phyloP scores from a whole-genome alignment of 257 asterid genomes.

The Jaltomata sinuosa region DNA sequence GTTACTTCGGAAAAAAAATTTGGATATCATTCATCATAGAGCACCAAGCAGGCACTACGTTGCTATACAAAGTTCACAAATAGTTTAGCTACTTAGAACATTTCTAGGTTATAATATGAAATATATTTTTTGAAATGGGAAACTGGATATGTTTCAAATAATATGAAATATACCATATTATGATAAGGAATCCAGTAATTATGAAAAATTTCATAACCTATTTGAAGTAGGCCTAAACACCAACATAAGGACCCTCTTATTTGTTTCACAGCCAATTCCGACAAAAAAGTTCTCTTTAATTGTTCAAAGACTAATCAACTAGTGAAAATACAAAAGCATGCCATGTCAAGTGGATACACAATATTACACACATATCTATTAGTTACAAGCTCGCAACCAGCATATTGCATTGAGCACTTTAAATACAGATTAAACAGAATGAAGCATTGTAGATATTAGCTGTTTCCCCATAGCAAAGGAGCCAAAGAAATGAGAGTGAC shows the following conservation, averaged over 20 bases:
- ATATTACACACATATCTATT: not conserved
- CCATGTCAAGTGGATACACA: not conserved
- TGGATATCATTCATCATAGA: not conserved
- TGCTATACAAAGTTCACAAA: not conserved
- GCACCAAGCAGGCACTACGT: not conserved
- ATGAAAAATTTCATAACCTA: not conserved
- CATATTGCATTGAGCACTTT: not conserved
- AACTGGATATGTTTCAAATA: not conserved
- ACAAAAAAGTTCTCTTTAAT: not conserved
- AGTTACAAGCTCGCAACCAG: not conserved
- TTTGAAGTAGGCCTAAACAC: not conserved
- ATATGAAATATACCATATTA: not conserved
- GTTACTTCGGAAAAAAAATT: no score
- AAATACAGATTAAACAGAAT: not conserved
- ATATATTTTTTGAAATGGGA: not conserved
- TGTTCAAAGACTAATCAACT: not conserved
- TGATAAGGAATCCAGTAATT: not conserved
- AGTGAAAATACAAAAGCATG: not conserved
- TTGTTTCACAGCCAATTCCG: not conserved
- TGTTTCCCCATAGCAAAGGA: not conserved
- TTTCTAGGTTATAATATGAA: not conserved
- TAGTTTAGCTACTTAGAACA: not conserved
- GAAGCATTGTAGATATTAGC: not conserved
- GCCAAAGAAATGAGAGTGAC: not conserved
- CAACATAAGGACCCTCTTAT: not conserved